Conservation (phyloP, 768 basidiomycete genomes). For the Butyriboletus loyo region DNA sequence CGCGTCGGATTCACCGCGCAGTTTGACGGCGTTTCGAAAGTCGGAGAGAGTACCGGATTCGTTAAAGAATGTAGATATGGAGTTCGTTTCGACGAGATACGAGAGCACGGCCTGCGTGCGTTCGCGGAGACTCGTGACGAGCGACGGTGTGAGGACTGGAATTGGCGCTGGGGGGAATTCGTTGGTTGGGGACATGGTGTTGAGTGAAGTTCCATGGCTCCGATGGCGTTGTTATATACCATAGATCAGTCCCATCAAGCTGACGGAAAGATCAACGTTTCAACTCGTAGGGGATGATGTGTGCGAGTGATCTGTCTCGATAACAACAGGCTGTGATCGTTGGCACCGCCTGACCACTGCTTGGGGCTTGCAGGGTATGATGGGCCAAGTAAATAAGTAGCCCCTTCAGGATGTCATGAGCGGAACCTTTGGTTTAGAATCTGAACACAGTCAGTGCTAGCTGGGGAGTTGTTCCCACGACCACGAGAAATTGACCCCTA, state of each 20-base stretch:
- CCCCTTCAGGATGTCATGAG: too few species aligned
- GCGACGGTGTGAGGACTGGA: slow-evolving; percentile 8
- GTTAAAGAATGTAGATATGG: slow-evolving; percentile 16
- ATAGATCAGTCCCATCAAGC: neutral
- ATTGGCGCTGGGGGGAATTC: slow-evolving; percentile 17
- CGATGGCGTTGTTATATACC: neutral
- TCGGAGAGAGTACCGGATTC: slow-evolving; percentile 11
- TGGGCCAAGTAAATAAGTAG: too few species aligned
- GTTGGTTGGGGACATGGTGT: neutral
- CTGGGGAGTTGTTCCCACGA: too few species aligned
- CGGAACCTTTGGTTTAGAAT: too few species aligned
- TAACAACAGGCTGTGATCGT: too few species aligned
- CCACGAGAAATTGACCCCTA: too few species aligned
- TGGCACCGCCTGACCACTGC: too few species aligned
- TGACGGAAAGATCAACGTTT: neutral
- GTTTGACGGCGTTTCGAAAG: slow-evolving; percentile 9
- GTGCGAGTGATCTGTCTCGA: too few species aligned
- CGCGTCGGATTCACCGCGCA: neutral
- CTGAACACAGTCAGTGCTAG: too few species aligned
- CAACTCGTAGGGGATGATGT: too few species aligned
- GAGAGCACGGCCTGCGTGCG: slow-evolving; percentile 22
- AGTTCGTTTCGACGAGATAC: slow-evolving; percentile 21
- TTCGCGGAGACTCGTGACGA: slow-evolving; percentile 15
- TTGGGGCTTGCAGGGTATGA: too few species aligned
- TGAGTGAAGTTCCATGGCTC: neutral